Conservation (phyloP, 306 rosid species). For the Acacia acuminata region DNA sequence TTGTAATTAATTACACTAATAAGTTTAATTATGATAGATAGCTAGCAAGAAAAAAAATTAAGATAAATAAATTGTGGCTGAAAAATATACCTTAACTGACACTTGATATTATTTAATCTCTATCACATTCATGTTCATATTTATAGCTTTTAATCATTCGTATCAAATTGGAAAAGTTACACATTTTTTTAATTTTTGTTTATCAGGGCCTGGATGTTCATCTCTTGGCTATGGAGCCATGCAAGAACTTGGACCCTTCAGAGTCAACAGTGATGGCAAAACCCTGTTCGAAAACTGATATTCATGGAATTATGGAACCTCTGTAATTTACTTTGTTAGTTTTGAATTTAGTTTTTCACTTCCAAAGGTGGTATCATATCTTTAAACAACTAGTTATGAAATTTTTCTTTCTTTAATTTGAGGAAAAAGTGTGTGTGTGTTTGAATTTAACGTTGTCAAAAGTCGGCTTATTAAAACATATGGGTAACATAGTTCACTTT, state of each 20-base stretch:
- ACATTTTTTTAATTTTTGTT: neutral
- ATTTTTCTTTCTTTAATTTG: neutral
- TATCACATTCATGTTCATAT: no score
- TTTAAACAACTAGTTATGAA: neutral
- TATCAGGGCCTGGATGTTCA: conserved; percentile 85
- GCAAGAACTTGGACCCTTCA: conserved; percentile 88
- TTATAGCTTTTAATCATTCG: no score
- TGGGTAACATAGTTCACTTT: no score
- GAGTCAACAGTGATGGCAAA: conserved; percentile 78
- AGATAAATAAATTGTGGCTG: no score
- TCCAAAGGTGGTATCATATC: neutral
- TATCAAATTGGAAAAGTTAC: neutral
- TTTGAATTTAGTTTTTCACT: neutral
- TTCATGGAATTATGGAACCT: conserved; percentile 72
- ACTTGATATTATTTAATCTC: no score
- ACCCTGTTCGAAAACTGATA: no score
- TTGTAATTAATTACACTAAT: no score
- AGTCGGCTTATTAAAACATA: no score
- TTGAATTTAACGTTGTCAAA: neutral
- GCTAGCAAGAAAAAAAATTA: no score
- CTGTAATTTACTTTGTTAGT: neutral
- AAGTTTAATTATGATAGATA: no score
- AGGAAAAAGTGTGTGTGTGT: no score
- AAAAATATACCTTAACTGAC: no score
- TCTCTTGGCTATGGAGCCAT: conserved; percentile 89